Evolutionary conservation across 2,329 filamentous ascomycete species (phyloP).

Genomic region (Teratosphaeria nubilosa): DNA sequence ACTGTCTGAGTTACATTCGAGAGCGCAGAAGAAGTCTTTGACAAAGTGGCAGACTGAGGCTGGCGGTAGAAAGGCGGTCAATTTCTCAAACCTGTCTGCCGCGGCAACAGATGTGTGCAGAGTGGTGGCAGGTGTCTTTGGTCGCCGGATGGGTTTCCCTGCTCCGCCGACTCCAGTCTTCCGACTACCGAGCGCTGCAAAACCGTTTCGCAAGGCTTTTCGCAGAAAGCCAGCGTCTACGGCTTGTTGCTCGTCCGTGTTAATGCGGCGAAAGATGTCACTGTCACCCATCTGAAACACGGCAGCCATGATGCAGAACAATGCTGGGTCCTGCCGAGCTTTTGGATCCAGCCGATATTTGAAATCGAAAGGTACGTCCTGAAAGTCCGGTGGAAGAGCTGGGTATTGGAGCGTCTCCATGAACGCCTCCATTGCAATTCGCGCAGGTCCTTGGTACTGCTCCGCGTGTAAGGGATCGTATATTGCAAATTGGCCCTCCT

Average conservation of each 20-base stretch:
- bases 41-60: background rate
- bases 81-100: background rate
- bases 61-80: background rate
- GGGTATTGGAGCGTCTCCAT: background rate
- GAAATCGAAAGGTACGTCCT: background rate
- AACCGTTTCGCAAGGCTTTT: background rate
- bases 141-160: background rate
- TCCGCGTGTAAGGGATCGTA: background rate
- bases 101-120: background rate
- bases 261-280: background rate
- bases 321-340: background rate
- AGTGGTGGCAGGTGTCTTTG: background rate
- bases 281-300: background rate
- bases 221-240: background rate
- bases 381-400: background rate
- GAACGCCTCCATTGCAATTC: background rate
- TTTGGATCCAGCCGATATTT: background rate
- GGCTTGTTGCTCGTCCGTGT: too few species aligned
- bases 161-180: too few species aligned
- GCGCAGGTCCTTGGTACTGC: background rate
- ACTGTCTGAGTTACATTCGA: background rate
- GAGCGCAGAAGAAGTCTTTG: background rate
- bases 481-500: background rate
- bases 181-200: background rate
- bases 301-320: background rate